Evolutionary conservation across 257 asterid species (phyloP).

Genomic region (Primulina eburnea): DNA sequence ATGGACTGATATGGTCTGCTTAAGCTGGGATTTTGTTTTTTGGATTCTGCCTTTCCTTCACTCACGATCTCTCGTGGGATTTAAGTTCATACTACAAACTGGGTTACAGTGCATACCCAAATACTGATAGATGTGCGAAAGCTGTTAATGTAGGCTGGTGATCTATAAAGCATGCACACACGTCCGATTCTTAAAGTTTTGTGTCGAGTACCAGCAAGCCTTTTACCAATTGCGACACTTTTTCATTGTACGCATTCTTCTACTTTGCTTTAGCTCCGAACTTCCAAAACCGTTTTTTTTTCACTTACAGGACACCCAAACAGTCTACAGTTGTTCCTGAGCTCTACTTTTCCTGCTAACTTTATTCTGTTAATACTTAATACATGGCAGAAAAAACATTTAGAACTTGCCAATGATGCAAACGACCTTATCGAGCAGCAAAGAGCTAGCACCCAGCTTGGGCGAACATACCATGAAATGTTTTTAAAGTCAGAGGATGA

Average conservation of each 20-base stretch:
- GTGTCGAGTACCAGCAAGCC: neutral
- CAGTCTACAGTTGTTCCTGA: conserved; percentile 14
- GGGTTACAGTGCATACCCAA: neutral
- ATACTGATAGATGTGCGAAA: neutral
- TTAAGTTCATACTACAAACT: neutral
- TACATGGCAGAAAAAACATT: conserved; percentile 68
- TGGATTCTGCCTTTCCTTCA: neutral
- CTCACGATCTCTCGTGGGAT: neutral
- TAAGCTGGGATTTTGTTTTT: neutral
- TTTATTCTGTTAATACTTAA: conserved; percentile 2
- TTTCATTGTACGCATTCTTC: neutral
- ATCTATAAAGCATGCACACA: neutral
- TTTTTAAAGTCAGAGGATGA: conserved; percentile 76
- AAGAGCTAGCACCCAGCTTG: conserved; percentile 95
- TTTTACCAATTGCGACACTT: neutral
- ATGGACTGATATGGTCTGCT: neutral
- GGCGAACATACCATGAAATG: conserved; percentile 89
- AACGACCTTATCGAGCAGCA: conserved; percentile 82
- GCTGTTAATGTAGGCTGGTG: neutral
- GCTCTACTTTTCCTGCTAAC: neutral
- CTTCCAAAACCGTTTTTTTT: neutral
- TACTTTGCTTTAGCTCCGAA: neutral
- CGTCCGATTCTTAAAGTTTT: neutral
- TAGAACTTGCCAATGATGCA: conserved; percentile 70
- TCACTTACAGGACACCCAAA: neutral